A percentile compares a stretch with the other conserved stretches of the same genome.
phyloP scores from a whole-genome alignment of 495 filamentous ascomycete species.

The Hypoxylon fragiforme region DNA sequence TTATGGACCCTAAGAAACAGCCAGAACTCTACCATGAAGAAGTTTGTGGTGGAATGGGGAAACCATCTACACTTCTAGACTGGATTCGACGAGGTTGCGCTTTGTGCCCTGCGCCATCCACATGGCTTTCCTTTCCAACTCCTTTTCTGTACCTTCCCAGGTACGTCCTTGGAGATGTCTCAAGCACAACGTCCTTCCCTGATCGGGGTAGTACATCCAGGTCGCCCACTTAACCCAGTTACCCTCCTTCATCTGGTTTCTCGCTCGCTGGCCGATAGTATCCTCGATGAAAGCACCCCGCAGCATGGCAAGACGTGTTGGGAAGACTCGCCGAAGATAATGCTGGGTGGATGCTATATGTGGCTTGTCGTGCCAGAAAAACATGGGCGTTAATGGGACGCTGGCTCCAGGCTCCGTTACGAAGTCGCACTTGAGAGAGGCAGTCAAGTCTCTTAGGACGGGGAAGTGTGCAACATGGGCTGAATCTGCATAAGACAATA shows the following conservation, averaged over 20 bases:
- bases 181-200: constrained; percentile 44
- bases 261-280: constrained; percentile 48
- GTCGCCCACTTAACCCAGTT: constrained; percentile 51
- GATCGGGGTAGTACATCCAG: constrained; percentile 52
- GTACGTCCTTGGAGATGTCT: constrained; percentile 49
- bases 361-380: constrained; percentile 57
- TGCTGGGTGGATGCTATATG: constrained; percentile 49
- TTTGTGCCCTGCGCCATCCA: constrained; percentile 19
- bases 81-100: not conserved
- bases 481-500: constrained; percentile 46
- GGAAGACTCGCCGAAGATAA: constrained; percentile 48
- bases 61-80: not conserved
- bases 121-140: constrained; percentile 24
- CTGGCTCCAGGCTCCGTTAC: constrained; percentile 22
- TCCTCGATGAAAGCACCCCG: constrained; percentile 54
- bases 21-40: too few species aligned
- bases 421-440: constrained; percentile 44
- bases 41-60: too few species aligned
- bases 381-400: constrained; percentile 50
- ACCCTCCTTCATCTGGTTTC: constrained; percentile 52
- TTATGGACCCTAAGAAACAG: too few species aligned
- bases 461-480: constrained; percentile 46
- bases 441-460: constrained; percentile 39
- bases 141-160: constrained; percentile 44
- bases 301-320: constrained; percentile 43